Conservation (phyloP, 2,329 filamentous ascomycete genomes). For the Penicillium sumatraense region DNA sequence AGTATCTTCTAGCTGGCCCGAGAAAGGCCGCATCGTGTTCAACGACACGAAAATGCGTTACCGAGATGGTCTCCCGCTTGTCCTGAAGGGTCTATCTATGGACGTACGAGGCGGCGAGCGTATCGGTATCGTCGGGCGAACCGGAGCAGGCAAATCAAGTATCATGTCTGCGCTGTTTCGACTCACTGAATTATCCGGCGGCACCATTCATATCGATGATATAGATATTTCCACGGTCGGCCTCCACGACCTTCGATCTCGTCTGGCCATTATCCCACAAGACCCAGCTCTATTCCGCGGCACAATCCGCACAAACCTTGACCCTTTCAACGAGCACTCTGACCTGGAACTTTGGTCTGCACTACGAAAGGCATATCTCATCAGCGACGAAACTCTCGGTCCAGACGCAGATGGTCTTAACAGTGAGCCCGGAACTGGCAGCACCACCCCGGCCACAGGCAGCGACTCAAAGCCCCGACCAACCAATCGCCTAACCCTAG, state of each 20-base stretch:
- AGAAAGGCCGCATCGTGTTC: slow-evolving; percentile 80
- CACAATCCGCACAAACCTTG: slow-evolving; percentile 50
- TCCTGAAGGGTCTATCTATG: slow-evolving; percentile 67
- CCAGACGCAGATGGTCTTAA: slow-evolving; percentile 47
- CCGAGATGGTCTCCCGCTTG: slow-evolving; percentile 71
- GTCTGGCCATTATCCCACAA: slow-evolving; percentile 52
- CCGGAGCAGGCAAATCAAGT: slow-evolving; percentile 52
- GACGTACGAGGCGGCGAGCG: slow-evolving; percentile 50
- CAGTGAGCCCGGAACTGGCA: slow-evolving; percentile 36
- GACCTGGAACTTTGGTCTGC: slow-evolving; percentile 54
- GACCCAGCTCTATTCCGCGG: slow-evolving; percentile 52
- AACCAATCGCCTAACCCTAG: slow-evolving; percentile 56
- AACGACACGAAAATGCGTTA: slow-evolving; percentile 80
- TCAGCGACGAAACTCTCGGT: slow-evolving; percentile 51
- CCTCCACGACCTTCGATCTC: slow-evolving; percentile 47
- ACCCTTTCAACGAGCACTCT: slow-evolving; percentile 51
- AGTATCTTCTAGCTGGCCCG: slow-evolving; percentile 78
- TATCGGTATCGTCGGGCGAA: slow-evolving; percentile 54
- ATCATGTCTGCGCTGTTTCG: slow-evolving; percentile 53
- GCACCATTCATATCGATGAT: slow-evolving; percentile 49
- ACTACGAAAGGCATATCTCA: slow-evolving; percentile 50
- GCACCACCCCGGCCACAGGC: slow-evolving; percentile 36
- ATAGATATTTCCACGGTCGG: slow-evolving; percentile 48
- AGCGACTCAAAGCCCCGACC: slow-evolving; percentile 47
- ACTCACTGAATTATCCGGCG: slow-evolving; percentile 45